Percentiles rank a stretch among this genome's conserved stretches.
These are phyloP conservation scores for Chrysanthemum seticuspe DNA, from an alignment of 129 eudicot genomes.

Conservation along the genomic window DNA sequence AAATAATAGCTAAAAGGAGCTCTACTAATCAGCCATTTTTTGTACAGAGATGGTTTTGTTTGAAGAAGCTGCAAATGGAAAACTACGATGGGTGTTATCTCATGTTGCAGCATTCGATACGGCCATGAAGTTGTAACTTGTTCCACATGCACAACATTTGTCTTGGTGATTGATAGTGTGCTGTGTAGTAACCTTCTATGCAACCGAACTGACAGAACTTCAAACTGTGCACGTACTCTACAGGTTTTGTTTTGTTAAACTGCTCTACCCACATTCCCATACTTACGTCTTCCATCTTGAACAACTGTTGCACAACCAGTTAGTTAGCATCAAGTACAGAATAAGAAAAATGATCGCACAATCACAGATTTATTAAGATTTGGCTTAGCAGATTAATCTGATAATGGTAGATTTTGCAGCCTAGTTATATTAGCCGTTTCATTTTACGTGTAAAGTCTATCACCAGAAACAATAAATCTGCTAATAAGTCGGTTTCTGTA, in stretches of 20 bases:
- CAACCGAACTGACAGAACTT: constrained; percentile 53
- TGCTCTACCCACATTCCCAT: constrained; percentile 48
- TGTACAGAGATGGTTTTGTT: not conserved
- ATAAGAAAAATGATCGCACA: too few relatives aligned
- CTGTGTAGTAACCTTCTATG: constrained; percentile 41
- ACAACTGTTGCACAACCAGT: constrained; percentile 25
- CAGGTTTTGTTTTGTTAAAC: constrained; percentile 44
- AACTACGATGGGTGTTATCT: constrained; percentile 36
- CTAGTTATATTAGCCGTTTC: too few relatives aligned
- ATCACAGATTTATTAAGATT: too few relatives aligned
- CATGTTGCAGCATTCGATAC: constrained; percentile 72
- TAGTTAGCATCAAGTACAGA: not conserved
- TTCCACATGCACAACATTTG: constrained; percentile 60
- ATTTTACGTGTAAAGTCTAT: too few relatives aligned
- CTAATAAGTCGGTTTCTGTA: too few relatives aligned
- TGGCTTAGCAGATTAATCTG: too few relatives aligned
- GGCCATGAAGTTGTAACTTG: constrained; percentile 54
- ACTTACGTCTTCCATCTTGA: constrained; percentile 59
- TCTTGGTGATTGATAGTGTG: constrained; percentile 53
- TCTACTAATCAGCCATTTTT: not conserved
- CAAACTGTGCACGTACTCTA: constrained; percentile 52
- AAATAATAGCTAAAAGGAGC: not conserved
- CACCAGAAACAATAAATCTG: too few relatives aligned
- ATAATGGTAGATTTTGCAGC: too few relatives aligned
- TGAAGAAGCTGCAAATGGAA: not conserved